Base-by-base conservation (phyloP, 371 early-diverging fungal genomes). In the Mucor mucedo region DNA sequence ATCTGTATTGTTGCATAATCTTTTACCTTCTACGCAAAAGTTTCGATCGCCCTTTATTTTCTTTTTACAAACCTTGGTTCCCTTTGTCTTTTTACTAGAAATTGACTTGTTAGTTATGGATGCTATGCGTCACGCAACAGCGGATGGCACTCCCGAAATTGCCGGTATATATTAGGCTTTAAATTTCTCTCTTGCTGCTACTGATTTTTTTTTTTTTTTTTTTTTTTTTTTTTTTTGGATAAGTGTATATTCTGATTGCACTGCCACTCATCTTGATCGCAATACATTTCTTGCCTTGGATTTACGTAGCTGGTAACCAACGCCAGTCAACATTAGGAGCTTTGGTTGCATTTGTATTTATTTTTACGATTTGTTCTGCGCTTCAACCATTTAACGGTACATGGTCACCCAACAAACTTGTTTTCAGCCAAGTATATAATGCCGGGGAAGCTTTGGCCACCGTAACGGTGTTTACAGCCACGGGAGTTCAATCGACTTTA, bases 121-220 rank as follows among this genome's bases (percentile, higher is more conserved):
- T 52, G 75, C 84, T 13, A 72, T 85, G 79, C 76, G 83, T 40
- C 84, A 84, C 58, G 69, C 83, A 4, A 78, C 83, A 9, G 84
- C 78, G 8, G 87, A 87, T 56, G 87, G 87, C 27, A 83, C 87
- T 0, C 84, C 87, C 8, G 80, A 85, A 55, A 67, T 80, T 62
- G 79, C 80, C 8, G 32, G 57, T 35, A 55, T 62, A 49, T 35
- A 35, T 1, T 35, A 6, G 35, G 4, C 35, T 35, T 4, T 6
- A 35, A 1, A 35, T 35, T 21, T 21, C 21, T 21, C 21, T 21
- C 21, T 21, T 21, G 21, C 21, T 21, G 21, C 21, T 21, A 8
- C 35, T 6, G 35, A 8, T 35, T 6, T 35, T 5, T 44, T 16
- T 44, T 44, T 44, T 44, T 44, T 44, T 44, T 44, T 44, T 14